These are phyloP conservation scores for Colletotrichum sp. DNA, from an alignment of 2,329 filamentous ascomycete species.

Conservation along the genomic window DNA sequence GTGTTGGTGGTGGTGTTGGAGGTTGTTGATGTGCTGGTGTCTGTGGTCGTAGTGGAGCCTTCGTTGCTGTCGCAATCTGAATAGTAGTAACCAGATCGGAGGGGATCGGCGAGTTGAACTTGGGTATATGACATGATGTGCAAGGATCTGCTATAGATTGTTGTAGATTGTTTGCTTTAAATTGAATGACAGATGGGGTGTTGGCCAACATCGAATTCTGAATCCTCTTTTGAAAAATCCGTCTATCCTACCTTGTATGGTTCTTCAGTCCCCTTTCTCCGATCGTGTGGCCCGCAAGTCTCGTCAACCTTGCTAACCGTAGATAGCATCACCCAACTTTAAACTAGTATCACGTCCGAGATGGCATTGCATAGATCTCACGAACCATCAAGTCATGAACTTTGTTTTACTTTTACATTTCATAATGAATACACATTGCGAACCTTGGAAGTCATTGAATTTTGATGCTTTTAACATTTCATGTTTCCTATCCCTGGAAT, in stretches of 20 bases:
- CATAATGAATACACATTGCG: constrained; percentile 9
- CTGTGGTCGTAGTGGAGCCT: background rate
- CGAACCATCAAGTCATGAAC: background rate
- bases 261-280: background rate
- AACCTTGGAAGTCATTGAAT: background rate
- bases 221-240: background rate
- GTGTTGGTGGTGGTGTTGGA: background rate
- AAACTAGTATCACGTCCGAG: background rate
- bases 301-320: background rate
- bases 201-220: background rate
- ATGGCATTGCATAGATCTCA: background rate
- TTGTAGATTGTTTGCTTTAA: background rate
- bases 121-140: background rate
- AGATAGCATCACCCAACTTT: background rate
- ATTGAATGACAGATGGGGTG: background rate
- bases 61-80: background rate
- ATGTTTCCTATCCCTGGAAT: constrained; percentile 37
- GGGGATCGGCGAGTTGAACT: constrained; percentile 8
- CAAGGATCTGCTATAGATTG: background rate
- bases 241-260: background rate
- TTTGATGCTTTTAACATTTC: constrained; percentile 28
- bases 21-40: background rate
- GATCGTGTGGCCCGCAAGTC: background rate
- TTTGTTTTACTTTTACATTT: constrained; percentile 27
- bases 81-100: background rate